These are phyloP conservation scores for Candida dendrica DNA, from an alignment of 805 yeast species.

Conservation along the genomic window DNA sequence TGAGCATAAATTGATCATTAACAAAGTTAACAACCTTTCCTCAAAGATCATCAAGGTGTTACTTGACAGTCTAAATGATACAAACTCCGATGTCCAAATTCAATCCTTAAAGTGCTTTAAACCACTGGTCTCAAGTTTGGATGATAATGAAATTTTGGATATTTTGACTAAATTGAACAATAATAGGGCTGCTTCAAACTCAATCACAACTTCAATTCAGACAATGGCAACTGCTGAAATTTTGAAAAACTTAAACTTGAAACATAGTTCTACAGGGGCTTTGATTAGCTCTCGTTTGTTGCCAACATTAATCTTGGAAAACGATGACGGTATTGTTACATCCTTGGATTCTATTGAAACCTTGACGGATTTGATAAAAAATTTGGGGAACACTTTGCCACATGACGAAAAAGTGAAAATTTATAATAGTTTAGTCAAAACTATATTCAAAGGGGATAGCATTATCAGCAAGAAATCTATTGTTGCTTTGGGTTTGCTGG, in stretches of 20 bases:
- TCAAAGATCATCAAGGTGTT: slow-evolving; percentile 32
- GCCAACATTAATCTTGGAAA: slow-evolving; percentile 28
- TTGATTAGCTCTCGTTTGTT: slow-evolving; percentile 30
- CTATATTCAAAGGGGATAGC: slow-evolving; percentile 33
- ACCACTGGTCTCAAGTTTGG: slow-evolving; percentile 24
- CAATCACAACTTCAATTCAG: slow-evolving; percentile 21
- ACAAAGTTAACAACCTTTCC: slow-evolving; percentile 22
- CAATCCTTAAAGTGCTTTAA: slow-evolving; percentile 59
- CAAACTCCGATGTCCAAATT: slow-evolving; percentile 65
- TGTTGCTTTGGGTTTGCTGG: slow-evolving; percentile 37
- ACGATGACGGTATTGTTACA: slow-evolving; percentile 22
- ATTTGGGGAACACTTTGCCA: slow-evolving; percentile 36
- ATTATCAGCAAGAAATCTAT: slow-evolving; percentile 45
- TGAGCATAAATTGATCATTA: slow-evolving; percentile 20
- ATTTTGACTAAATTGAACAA: slow-evolving; percentile 13
- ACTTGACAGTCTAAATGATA: slow-evolving; percentile 45
- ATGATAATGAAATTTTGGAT: slow-evolving; percentile 16
- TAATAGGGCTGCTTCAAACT: slow-evolving; percentile 13
- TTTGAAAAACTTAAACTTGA: slow-evolving; percentile 16
- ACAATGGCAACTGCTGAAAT: slow-evolving; percentile 21
- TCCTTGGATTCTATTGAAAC: slow-evolving; percentile 56
- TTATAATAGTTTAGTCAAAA: slow-evolving; percentile 24
- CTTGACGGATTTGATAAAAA: slow-evolving; percentile 45
- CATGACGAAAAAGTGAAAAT: slow-evolving; percentile 25
- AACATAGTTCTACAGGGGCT: slow-evolving; percentile 17